These are phyloP conservation scores for Arabidopsis arenosa DNA, from an alignment of 345 rosid species.

Conservation along the genomic window DNA sequence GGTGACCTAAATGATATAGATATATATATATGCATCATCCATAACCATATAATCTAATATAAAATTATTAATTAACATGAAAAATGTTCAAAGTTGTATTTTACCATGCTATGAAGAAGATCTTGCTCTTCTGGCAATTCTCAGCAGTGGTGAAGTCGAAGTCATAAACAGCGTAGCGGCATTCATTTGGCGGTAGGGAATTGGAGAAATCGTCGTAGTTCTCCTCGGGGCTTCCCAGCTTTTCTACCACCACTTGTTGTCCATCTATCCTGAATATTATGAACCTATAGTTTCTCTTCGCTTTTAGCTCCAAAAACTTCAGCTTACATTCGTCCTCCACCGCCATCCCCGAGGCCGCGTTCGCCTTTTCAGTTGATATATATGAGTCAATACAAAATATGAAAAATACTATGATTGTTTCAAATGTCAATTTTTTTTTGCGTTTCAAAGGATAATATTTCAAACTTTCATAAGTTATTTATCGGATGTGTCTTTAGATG, in stretches of 20 bases:
- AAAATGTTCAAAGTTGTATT: constrained; percentile 28
- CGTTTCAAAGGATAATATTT: too few relatives aligned
- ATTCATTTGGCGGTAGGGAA: constrained; percentile 81
- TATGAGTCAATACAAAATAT: background rate
- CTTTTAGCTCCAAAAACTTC: constrained; percentile 80
- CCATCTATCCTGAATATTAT: constrained; percentile 82
- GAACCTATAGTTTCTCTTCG: constrained; percentile 84
- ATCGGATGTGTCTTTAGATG: too few relatives aligned
- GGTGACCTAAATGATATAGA: constrained; percentile 64
- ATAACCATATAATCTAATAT: background rate
- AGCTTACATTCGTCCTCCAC: constrained; percentile 91
- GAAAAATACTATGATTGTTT: too few relatives aligned
- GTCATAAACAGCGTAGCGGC: constrained; percentile 93
- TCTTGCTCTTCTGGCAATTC: constrained; percentile 98
- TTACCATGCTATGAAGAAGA: constrained; percentile 96
- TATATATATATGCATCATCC: background rate
- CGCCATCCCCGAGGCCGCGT: constrained; percentile 95
- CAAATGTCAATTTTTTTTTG: too few relatives aligned
- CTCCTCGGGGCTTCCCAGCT: constrained; percentile 70
- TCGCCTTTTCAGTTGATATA: constrained; percentile 57
- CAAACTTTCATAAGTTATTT: too few relatives aligned
- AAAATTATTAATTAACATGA: background rate
- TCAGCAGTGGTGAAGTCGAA: constrained; percentile 83
- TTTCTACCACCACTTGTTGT: constrained; percentile 86
- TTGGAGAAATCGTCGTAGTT: constrained; percentile 76